Conservation (phyloP, 106 monocot genomes). For the Acorus calamus region DNA sequence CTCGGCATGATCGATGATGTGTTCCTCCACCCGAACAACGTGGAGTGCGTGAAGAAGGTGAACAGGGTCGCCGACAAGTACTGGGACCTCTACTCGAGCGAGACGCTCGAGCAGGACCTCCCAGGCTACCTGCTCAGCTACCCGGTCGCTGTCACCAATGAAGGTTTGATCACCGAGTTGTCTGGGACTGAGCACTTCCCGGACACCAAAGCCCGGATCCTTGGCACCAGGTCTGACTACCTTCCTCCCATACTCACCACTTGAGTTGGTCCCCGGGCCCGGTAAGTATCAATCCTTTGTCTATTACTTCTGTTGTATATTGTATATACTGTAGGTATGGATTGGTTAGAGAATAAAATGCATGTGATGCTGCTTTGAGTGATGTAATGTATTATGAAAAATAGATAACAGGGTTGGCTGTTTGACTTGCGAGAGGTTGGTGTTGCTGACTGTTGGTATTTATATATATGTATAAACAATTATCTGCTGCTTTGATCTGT, state of each 20-base stretch:
- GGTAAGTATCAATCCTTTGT: neutral
- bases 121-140: constrained; percentile 54
- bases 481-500: too few relatives aligned
- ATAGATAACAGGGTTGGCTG: too few relatives aligned
- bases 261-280: constrained; percentile 4
- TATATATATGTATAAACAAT: too few relatives aligned
- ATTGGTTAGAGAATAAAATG: too few relatives aligned
- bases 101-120: constrained; percentile 29
- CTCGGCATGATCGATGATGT: constrained; percentile 18
- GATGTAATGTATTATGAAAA: too few relatives aligned
- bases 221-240: constrained; percentile 48
- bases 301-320: too few relatives aligned
- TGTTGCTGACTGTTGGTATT: too few relatives aligned
- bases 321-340: too few relatives aligned
- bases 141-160: constrained; percentile 22
- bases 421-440: too few relatives aligned
- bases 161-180: constrained; percentile 26
- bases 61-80: constrained; percentile 17
- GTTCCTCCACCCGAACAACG: constrained; percentile 9
- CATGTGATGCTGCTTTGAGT: too few relatives aligned
- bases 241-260: constrained; percentile 61
- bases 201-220: constrained; percentile 45
- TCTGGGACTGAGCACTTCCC: constrained; percentile 45
- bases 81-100: constrained; percentile 26
- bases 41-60: constrained; percentile 17